Evolutionary conservation across 495 filamentous ascomycete species (phyloP), one percentile per base, ranked within the genome.

Genomic region (Penicillium egyptiacum): DNA sequence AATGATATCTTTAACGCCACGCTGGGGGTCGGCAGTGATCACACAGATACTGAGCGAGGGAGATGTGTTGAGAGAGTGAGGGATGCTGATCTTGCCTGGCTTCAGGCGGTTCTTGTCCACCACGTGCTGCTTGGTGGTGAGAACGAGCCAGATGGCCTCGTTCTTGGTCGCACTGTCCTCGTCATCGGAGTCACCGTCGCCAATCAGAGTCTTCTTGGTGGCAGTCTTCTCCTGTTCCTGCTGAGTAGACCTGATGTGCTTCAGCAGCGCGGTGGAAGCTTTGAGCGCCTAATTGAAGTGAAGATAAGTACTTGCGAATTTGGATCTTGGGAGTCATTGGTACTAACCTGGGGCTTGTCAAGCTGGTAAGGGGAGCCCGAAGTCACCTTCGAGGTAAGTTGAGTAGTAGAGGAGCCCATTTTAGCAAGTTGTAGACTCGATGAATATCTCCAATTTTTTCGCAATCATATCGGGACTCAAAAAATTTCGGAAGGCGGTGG

Each of bases 61-160:
- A 49, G 82, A 75, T 45, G 73, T 70, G 74, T 88, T 86, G 33
- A 94, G 81, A 5, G 89, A 78, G 69, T 94, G 84, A 12, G 91
- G 89, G 47, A 81, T 65, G 53, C 45, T 64, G 64, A 88, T 81
- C 64, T 86, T 88, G 44, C 78, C 77, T 26, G 94, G 93, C 77
- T 96, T 96, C 51, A 97, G 79, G 41, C 82, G 82, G 69, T 85
- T 85, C 64, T 82, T 82, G 66, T 91, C 86, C 52, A 83, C 77
- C 54, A 93, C 85, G 68, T 94, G 89, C 72, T 89, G 90, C 75
- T 98, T 98, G 44, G 92, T 96, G 45, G 90, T 89, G 49, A 98
- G 75, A 11, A 86, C 84, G 31, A 98, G 83, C 88, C 89, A 96
- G 53, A 98, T 78, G 3, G 89, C 83, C 57, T 85, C 82, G 52